Percentiles rank a stretch among this genome's conserved stretches.
phyloP scores from a whole-genome alignment of 2,329 filamentous ascomycete genomes.

The Colletotrichum kahawae region DNA sequence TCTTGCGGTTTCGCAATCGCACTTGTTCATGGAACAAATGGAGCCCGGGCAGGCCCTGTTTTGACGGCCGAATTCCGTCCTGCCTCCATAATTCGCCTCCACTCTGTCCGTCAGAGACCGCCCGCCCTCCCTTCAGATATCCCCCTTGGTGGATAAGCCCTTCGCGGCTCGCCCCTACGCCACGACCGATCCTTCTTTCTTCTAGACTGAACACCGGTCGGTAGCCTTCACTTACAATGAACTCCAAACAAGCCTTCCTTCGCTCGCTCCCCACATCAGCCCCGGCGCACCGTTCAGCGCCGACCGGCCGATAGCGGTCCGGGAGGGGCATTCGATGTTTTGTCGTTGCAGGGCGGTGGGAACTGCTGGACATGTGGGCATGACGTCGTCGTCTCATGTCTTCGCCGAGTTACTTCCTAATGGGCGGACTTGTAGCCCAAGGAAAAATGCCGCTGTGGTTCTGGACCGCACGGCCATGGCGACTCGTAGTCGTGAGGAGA shows the following conservation, averaged over 20 bases:
- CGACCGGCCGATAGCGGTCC: constrained; percentile 12
- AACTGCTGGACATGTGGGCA: background rate
- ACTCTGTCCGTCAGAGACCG: background rate
- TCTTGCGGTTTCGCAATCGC: constrained; percentile 2
- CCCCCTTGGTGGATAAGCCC: background rate
- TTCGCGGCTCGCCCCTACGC: constrained; percentile 17
- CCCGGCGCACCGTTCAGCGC: constrained; percentile 1
- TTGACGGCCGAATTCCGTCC: constrained; percentile 16
- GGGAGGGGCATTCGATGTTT: background rate
- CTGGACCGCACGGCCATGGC: background rate
- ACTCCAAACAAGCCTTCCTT: background rate
- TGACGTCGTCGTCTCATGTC: constrained; percentile 13
- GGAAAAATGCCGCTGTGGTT: background rate
- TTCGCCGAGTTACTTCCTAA: constrained; percentile 5
- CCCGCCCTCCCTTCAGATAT: background rate
- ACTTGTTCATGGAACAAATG: background rate
- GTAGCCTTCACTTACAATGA: background rate
- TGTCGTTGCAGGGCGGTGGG: constrained; percentile 2
- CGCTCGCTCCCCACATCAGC: background rate
- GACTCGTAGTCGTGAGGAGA: background rate
- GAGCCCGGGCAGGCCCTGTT: background rate
- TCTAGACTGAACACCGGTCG: background rate
- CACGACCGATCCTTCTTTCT: background rate
- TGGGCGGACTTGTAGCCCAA: background rate
- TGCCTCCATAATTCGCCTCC: background rate